These are phyloP conservation scores for Globisporangium echinulatum DNA, from an alignment of 352 stramenopile species.

Conservation along the genomic window DNA sequence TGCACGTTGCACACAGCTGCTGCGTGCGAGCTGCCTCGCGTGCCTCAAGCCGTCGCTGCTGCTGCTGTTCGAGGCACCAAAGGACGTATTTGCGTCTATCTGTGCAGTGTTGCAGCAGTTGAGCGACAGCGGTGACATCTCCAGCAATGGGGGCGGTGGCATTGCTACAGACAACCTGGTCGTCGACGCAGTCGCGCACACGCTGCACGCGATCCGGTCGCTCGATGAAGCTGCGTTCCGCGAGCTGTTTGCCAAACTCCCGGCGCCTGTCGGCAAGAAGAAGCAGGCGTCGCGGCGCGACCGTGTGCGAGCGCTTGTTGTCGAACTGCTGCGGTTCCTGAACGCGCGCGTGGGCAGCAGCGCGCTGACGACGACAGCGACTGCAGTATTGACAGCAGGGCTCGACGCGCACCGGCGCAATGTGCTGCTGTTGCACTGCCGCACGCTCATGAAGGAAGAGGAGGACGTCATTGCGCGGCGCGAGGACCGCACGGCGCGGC, in stretches of 20 bases:
- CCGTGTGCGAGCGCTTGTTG: conserved; percentile 29
- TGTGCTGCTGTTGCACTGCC: conserved; percentile 39
- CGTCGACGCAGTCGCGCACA: conserved; percentile 24
- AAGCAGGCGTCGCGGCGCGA: conserved; percentile 34
- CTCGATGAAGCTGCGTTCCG: conserved; percentile 26
- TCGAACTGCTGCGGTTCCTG: conserved; percentile 36
- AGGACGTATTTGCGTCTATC: conserved; percentile 34
- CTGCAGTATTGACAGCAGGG: background rate
- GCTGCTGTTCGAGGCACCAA: conserved; percentile 50
- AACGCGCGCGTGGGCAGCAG: conserved; percentile 17
- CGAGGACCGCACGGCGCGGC: conserved; percentile 33
- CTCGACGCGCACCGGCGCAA: conserved; percentile 21
- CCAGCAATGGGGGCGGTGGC: background rate
- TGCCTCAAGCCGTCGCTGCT: conserved; percentile 45
- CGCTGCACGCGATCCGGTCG: conserved; percentile 31
- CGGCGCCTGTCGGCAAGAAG: conserved; percentile 32
- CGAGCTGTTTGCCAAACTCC: conserved; percentile 23
- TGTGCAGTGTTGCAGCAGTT: conserved; percentile 3
- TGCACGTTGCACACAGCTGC: conserved; percentile 16
- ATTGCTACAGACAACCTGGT: conserved; percentile 9
- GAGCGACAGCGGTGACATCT: too few species aligned
- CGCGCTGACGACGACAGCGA: background rate
- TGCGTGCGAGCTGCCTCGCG: conserved; percentile 27
- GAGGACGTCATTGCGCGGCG: conserved; percentile 36
- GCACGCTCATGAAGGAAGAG: conserved; percentile 64